These are phyloP conservation scores for Fraxinus paxiana DNA, from an alignment of 305 asterid genomes.

Conservation along the genomic window DNA sequence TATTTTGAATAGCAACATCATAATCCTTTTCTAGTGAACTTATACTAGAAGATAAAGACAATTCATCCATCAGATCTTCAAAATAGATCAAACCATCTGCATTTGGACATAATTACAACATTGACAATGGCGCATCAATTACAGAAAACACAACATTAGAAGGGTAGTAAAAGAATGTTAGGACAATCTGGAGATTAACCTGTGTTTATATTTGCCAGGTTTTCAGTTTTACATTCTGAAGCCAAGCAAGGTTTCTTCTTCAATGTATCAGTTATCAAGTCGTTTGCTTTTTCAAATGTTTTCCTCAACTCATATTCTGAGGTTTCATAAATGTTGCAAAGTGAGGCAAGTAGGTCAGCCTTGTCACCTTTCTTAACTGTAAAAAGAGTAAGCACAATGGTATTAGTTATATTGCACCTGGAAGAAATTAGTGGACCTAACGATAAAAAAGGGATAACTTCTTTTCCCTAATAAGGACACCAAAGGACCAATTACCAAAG, in stretches of 20 bases:
- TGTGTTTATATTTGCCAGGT: slow-evolving; percentile 54
- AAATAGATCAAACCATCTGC: slow-evolving; percentile 81
- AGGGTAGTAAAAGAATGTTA: slow-evolving; percentile 5
- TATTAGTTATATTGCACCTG: slow-evolving; percentile 9
- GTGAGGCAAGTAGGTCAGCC: slow-evolving; percentile 75
- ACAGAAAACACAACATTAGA: neutral
- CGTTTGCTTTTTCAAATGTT: slow-evolving; percentile 63
- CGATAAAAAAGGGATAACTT: neutral
- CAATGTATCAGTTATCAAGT: slow-evolving; percentile 54
- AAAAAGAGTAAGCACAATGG: slow-evolving; percentile 19
- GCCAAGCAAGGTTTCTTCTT: slow-evolving; percentile 57
- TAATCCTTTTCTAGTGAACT: slow-evolving; percentile 64
- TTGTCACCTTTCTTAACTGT: slow-evolving; percentile 75
- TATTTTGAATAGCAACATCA: slow-evolving; percentile 47
- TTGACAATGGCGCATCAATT: slow-evolving; percentile 11
- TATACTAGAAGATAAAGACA: slow-evolving; percentile 57
- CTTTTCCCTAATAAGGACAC: neutral
- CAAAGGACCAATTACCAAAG: slow-evolving; percentile 53
- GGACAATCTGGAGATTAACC: slow-evolving; percentile 42
- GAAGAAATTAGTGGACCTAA: neutral
- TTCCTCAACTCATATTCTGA: slow-evolving; percentile 74
- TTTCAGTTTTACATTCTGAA: slow-evolving; percentile 51
- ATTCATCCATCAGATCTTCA: slow-evolving; percentile 69
- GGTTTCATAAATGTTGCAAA: slow-evolving; percentile 70
- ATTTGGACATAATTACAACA: slow-evolving; percentile 22